A percentile compares a stretch with the other conserved stretches of the same genome.
Conservation (phyloP, 805 yeast species). For the Metschnikowia picachoensis region DNA sequence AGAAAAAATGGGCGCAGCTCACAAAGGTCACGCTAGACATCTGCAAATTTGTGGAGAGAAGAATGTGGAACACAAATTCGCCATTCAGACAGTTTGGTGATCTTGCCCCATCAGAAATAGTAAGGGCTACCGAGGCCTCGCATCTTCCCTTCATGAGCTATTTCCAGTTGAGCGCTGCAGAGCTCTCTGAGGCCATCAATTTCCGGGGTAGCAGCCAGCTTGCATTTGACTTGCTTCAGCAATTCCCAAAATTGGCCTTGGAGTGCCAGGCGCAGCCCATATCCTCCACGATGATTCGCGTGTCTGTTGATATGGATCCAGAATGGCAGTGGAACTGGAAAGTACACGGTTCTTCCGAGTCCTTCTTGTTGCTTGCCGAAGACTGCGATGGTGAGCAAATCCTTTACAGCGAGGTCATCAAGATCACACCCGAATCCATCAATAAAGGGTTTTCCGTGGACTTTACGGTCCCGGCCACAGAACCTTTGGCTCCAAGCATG, state of each 20-base stretch:
- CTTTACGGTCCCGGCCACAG: conserved; percentile 53
- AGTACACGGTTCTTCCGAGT: conserved; percentile 62
- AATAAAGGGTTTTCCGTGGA: conserved; percentile 55
- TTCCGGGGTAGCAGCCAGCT: conserved; percentile 61
- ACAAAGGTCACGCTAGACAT: conserved; percentile 56
- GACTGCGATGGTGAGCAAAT: conserved; percentile 79
- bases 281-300: conserved; percentile 59
- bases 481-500: conserved; percentile 54
- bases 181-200: conserved; percentile 76
- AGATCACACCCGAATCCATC: conserved; percentile 48
- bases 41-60: conserved; percentile 73
- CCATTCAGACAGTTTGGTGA: conserved; percentile 80
- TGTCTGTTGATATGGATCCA: conserved; percentile 67
- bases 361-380: conserved; percentile 70
- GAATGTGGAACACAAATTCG: conserved; percentile 82
- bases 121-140: conserved; percentile 73
- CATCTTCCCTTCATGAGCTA: conserved; percentile 81
- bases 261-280: conserved; percentile 71
- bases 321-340: conserved; percentile 73
- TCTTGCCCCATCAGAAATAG: conserved; percentile 63
- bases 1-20: conserved; percentile 67
- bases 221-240: conserved; percentile 55
- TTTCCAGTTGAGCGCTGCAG: conserved; percentile 65
- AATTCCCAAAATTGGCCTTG: conserved; percentile 68
- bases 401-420: conserved; percentile 53